phyloP scores from a whole-genome alignment of 768 basidiomycete species.

The Hygrocybe coccinea region DNA sequence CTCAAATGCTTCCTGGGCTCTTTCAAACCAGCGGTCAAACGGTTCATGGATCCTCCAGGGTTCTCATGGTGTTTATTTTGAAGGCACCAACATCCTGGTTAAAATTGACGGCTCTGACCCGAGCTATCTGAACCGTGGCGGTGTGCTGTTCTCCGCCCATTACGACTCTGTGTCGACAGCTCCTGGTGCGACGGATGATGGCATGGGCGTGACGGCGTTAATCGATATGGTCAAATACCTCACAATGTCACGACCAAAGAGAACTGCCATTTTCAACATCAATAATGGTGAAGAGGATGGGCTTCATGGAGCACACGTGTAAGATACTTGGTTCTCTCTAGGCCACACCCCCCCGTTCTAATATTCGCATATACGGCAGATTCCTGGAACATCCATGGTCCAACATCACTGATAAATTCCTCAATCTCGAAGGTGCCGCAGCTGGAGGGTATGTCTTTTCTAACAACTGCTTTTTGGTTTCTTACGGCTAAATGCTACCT shows the following conservation, averaged over 20 bases:
- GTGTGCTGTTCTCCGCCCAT: slow-evolving; percentile 73
- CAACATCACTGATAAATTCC: slow-evolving; percentile 56
- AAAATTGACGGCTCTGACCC: slow-evolving; percentile 35
- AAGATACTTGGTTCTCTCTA: slow-evolving; percentile 10
- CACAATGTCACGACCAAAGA: slow-evolving; percentile 42
- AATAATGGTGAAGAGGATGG: slow-evolving; percentile 85
- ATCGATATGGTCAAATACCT: slow-evolving; percentile 61
- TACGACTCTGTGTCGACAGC: slow-evolving; percentile 78
- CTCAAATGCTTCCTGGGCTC: slow-evolving; percentile 44
- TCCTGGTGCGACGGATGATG: slow-evolving; percentile 72
- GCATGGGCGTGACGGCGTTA: slow-evolving; percentile 64
- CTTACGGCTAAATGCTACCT: slow-evolving; percentile 4
- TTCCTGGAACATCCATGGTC: slow-evolving; percentile 77
- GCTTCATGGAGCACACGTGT: slow-evolving; percentile 68
- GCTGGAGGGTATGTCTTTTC: slow-evolving; percentile 57
- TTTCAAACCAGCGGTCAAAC: background rate
- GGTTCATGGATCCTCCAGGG: too few species aligned
- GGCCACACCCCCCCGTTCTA: background rate
- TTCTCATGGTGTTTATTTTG: slow-evolving; percentile 42
- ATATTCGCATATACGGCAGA: slow-evolving; percentile 28
- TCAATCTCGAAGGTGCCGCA: slow-evolving; percentile 81
- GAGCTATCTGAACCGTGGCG: slow-evolving; percentile 30
- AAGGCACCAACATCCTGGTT: slow-evolving; percentile 51
- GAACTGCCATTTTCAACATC: slow-evolving; percentile 74
- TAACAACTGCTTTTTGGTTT: background rate